Conservation (phyloP, 345 rosid species). For the Citrus cavaleriei region DNA sequence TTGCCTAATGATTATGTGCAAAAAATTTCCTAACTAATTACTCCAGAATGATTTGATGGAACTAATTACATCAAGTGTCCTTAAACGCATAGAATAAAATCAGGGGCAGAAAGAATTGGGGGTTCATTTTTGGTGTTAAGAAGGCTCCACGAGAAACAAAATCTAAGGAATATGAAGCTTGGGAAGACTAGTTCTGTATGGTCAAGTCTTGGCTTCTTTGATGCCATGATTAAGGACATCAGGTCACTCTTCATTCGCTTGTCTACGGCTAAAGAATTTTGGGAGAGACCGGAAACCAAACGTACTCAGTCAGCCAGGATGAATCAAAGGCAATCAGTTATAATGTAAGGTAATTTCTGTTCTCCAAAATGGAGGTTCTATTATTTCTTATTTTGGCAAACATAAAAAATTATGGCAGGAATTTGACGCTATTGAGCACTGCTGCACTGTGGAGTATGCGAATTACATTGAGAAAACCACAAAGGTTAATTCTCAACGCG, state of each 20-base stretch:
- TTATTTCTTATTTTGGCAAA: not conserved
- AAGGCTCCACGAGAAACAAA: not conserved
- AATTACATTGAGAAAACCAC: not conserved
- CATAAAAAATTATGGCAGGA: not conserved
- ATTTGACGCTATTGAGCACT: constrained; percentile 4
- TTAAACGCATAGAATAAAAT: constrained; percentile 2
- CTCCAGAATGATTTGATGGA: not conserved
- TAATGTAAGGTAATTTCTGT: not conserved
- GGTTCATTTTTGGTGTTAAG: not conserved
- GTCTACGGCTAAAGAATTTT: not conserved
- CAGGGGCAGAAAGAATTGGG: not conserved
- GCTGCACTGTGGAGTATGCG: not conserved
- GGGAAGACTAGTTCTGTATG: not conserved
- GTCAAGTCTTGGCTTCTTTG: not conserved
- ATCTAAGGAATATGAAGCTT: not conserved
- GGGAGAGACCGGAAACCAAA: not conserved
- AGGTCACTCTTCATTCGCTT: not conserved
- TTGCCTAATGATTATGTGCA: not conserved
- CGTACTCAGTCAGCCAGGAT: not conserved
- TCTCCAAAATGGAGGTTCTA: not conserved
- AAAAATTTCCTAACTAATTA: not conserved
- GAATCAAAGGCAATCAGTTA: not conserved
- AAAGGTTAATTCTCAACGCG: not conserved
- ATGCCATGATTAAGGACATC: not conserved
- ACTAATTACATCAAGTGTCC: constrained; percentile 2